Percentiles rank a stretch among this genome's conserved stretches.
Conservation (phyloP, 768 basidiomycete genomes). For the Collybiopsis luxurians region DNA sequence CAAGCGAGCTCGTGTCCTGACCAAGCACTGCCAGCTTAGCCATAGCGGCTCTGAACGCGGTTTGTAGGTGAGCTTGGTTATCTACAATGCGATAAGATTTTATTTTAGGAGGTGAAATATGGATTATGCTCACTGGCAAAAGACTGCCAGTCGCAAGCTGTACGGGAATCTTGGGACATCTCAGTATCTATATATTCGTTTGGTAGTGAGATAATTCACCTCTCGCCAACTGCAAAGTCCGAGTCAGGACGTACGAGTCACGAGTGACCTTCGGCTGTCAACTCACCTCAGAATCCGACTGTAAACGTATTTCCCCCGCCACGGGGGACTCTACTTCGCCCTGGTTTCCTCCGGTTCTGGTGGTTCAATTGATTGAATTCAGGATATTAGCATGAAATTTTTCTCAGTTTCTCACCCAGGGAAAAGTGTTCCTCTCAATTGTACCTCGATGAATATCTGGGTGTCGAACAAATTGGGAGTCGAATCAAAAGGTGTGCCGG, state of each 20-base stretch:
- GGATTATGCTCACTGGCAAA: constrained; percentile 25
- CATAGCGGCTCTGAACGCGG: constrained; percentile 40
- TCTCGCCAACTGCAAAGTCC: neutral
- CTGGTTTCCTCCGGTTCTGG: constrained; percentile 6
- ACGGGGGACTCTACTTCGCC: constrained; percentile 16
- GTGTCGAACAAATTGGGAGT: constrained; percentile 42
- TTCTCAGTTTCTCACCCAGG: constrained; percentile 33
- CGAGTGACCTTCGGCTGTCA: neutral
- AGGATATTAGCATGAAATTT: too few relatives aligned
- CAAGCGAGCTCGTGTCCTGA: constrained; percentile 30
- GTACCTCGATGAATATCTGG: constrained; percentile 44
- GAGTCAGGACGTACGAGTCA: neutral
- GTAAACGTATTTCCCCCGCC: constrained; percentile 17
- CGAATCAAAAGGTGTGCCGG: constrained; percentile 35
- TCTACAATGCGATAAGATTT: neutral
- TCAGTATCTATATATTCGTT: too few relatives aligned
- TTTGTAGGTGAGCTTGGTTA: constrained; percentile 31
- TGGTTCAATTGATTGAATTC: too few relatives aligned
- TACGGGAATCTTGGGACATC: constrained; percentile 32
- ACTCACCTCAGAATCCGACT: constrained; percentile 14
- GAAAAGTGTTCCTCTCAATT: constrained; percentile 40
- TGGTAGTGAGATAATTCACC: too few relatives aligned
- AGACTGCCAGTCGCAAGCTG: constrained; percentile 47
- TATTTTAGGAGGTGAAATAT: neutral
- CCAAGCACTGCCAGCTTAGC: constrained; percentile 41